Evolutionary conservation across 805 yeast species (phyloP).

Genomic region (Saturnispora gosingensis): DNA sequence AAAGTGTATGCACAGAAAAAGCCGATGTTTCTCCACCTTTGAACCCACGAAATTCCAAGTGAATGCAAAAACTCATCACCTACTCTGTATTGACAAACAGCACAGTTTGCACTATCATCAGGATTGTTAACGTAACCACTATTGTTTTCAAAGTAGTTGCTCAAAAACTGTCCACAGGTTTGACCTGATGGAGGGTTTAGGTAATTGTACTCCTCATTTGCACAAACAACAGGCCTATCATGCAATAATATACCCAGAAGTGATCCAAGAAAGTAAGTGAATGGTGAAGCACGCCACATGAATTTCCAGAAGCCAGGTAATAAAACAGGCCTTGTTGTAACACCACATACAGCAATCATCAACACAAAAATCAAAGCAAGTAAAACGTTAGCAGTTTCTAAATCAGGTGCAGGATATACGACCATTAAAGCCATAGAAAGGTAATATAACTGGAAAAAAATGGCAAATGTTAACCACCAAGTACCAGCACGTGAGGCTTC

Average conservation of each 20-base stretch:
- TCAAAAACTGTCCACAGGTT: conserved; percentile 54
- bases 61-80: conserved; percentile 39
- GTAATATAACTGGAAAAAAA: conserved; percentile 37
- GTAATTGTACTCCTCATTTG: conserved; percentile 36
- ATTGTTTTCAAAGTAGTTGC: conserved; percentile 25
- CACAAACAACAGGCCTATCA: conserved; percentile 42
- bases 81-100: conserved; percentile 35
- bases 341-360: conserved; percentile 59
- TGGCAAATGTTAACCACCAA: conserved; percentile 29
- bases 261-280: conserved; percentile 55
- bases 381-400: conserved; percentile 59
- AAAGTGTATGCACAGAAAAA: conserved; percentile 46
- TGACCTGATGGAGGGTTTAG: conserved; percentile 47
- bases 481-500: conserved; percentile 37
- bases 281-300: conserved; percentile 67
- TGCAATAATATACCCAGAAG: conserved; percentile 42
- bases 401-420: conserved; percentile 50
- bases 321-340: conserved; percentile 43
- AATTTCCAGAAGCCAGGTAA: conserved; percentile 83
- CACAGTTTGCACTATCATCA: conserved; percentile 38
- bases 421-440: conserved; percentile 44
- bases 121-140: conserved; percentile 54
- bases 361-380: conserved; percentile 47
- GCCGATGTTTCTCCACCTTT: conserved; percentile 63
- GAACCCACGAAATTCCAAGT: conserved; percentile 33